Evolutionary conservation across 805 yeast genomes (phyloP), one percentile per base, ranked within the genome.

Genomic region (Wickerhamomyces strasburgensis): DNA sequence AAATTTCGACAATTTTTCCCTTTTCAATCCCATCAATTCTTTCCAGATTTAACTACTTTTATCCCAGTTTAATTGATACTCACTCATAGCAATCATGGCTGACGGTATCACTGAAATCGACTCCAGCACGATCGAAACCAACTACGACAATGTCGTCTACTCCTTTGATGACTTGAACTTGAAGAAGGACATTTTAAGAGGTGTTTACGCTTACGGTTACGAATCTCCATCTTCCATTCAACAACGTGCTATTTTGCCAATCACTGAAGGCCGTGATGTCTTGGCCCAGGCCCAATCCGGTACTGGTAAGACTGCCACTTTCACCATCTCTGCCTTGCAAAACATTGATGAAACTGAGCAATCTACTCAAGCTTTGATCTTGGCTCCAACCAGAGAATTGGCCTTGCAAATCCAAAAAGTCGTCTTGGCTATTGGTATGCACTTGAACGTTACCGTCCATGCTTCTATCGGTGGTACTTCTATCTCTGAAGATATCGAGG

Each of bases 241-340:
- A 73, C 93, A 87, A 65, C 81, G 98, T 68, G 98, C 98, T 49
- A 93, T 90, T 55, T 72, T 83, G 68, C 98, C 95, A 65, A 89
- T 93, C 64, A 81, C 86, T 57, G 84, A 81, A 64, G 96, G 96
- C 46, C 83, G 87, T 66, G 98, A 90, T 68, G 95, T 88, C 42
- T 79, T 90, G 52, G 98, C 98, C 49, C 98, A 90, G 72, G 98
- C 98, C 48, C 98, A 90, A 72, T 87, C 96, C 34, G 98, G 98
- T 70, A 90, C 98, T 40, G 98, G 98, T 70, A 90, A 90, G 73
- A 90, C 98, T 35, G 98, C 98, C 55, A 90, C 98, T 40, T 90
- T 90, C 74, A 78, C 97, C 55, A 87, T 90, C 49, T 82, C 82
- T 52, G 79, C 80, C 56, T 72, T 79, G 57, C 82, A 78, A 65